Evolutionary conservation across 2,329 filamentous ascomycete species (phyloP), one percentile per base, ranked within the genome.

Genomic region (Gaeumannomyces tritici): DNA sequence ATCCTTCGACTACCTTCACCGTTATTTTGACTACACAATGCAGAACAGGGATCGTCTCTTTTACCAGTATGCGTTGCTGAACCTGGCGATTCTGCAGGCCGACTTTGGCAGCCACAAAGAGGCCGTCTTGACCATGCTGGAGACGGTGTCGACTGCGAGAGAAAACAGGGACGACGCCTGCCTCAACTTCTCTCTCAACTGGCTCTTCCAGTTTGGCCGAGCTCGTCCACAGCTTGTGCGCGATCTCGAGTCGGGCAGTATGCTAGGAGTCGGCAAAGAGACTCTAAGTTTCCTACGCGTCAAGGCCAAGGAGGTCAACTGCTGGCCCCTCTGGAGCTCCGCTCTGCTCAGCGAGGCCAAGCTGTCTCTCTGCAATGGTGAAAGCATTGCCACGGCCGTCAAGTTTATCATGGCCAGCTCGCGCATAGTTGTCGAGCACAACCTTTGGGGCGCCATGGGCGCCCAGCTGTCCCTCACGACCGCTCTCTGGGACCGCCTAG

Each of bases 21-120:
- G 91, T 61, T 99, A 97, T 73, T 99, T 97, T 69, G 95, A 99
- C 73, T 97, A 96, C 74, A 95, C 93, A 1, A 92, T 96, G 85
- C 89, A 95, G 69, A 89, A 87, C 67, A 80, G 87, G 64, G 90
- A 96, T 69, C 87, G 90, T 28, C 84, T 89, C 6, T 93, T 93
- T 69, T 98, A 99, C 70, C 95, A 98, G 71, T 96, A 97, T 71
- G 95, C 95, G 0, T 78, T 98, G 18, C 87, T 99, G 71, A 97
- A 97, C 70, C 83, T 97, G 63, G 93, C 93, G 4, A 91, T 97
- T 42, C 82, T 98, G 5, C 93, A 99, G 71, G 91, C 93, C 21
- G 95, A 98, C 73, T 98, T 98, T 77, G 93, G 93, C 58, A 96
- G 91, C 71, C 88, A 92, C 72, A 84, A 86, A 55, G 93, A 98